These are phyloP conservation scores for Tricholoma sp. DNA, from an alignment of 768 basidiomycete species.

Conservation along the genomic window DNA sequence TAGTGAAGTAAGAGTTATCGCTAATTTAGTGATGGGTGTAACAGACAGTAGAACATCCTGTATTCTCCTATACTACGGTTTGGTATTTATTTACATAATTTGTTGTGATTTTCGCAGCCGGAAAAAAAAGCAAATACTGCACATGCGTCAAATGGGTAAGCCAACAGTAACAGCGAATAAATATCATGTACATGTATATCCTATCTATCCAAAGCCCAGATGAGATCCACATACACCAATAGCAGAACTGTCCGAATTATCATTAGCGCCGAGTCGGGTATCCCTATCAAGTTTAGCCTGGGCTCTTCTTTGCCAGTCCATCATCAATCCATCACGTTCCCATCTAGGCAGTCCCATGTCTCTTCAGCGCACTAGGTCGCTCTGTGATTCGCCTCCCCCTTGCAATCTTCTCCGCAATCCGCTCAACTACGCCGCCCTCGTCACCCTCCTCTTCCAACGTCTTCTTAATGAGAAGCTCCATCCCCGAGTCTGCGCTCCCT, in stretches of 20 bases:
- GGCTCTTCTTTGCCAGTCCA: neutral
- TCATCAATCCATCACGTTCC: neutral
- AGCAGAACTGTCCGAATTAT: neutral
- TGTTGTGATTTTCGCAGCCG: too few species aligned
- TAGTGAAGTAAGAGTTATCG: too few species aligned
- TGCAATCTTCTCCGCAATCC: constrained; percentile 60
- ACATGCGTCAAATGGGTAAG: too few species aligned
- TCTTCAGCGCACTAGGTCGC: constrained; percentile 52
- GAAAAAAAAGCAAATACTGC: too few species aligned
- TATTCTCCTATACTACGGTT: too few species aligned
- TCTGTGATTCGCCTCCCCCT: constrained; percentile 39
- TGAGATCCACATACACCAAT: neutral
- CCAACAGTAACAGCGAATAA: neutral
- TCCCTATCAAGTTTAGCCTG: neutral
- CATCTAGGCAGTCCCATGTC: constrained; percentile 52
- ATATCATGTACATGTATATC: neutral
- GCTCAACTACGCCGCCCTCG: constrained; percentile 49
- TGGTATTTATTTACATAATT: too few species aligned
- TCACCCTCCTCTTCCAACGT: constrained; percentile 56
- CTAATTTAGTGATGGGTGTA: too few species aligned
- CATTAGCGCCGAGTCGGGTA: neutral
- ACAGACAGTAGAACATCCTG: too few species aligned
- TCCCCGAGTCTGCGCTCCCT: constrained; percentile 37
- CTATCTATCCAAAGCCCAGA: neutral
- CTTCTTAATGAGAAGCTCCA: constrained; percentile 63